These are phyloP conservation scores for Alternaria longipes DNA, from an alignment of 2,329 filamentous ascomycete genomes.

Conservation along the genomic window DNA sequence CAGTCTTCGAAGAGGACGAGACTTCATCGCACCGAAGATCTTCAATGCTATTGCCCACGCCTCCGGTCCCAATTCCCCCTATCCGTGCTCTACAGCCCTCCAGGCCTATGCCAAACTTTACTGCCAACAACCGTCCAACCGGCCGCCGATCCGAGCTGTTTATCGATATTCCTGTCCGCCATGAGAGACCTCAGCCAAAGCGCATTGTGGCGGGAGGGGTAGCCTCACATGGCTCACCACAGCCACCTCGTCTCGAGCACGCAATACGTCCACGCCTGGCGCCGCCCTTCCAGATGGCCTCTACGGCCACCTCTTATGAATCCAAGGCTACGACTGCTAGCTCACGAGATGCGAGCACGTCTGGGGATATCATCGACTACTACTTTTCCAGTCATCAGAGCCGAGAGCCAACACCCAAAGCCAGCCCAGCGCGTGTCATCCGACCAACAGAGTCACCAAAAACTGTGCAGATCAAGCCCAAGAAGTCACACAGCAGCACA, in stretches of 20 bases:
- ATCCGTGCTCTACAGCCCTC: slow-evolving; percentile 46
- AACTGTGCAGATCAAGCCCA: slow-evolving; percentile 31
- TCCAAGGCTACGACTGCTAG: slow-evolving; percentile 30
- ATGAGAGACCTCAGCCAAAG: slow-evolving; percentile 36
- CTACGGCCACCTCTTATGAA: slow-evolving; percentile 25
- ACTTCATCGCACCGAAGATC: slow-evolving; percentile 32
- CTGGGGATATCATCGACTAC: slow-evolving; percentile 50
- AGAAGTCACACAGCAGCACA: slow-evolving; percentile 40
- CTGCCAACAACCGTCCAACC: slow-evolving; percentile 16
- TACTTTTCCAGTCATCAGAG: slow-evolving; percentile 40
- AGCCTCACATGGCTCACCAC: slow-evolving; percentile 20
- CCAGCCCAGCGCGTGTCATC: slow-evolving; percentile 22
- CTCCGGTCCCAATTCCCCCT: slow-evolving; percentile 45
- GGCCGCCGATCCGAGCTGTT: slow-evolving; percentile 39
- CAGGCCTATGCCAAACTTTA: slow-evolving; percentile 26
- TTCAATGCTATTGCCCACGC: slow-evolving; percentile 42
- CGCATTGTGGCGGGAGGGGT: slow-evolving; percentile 17
- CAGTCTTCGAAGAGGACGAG: slow-evolving; percentile 53
- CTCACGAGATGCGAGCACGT: slow-evolving; percentile 32
- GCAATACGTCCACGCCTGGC: slow-evolving; percentile 20
- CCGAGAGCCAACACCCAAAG: slow-evolving; percentile 22
- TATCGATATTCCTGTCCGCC: slow-evolving; percentile 44
- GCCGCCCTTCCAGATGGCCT: slow-evolving; percentile 24
- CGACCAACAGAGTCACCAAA: slow-evolving; percentile 32
- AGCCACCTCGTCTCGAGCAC: slow-evolving; percentile 12